These are phyloP conservation scores for Chalciporus piperatus DNA, from an alignment of 768 basidiomycete genomes.

Conservation along the genomic window DNA sequence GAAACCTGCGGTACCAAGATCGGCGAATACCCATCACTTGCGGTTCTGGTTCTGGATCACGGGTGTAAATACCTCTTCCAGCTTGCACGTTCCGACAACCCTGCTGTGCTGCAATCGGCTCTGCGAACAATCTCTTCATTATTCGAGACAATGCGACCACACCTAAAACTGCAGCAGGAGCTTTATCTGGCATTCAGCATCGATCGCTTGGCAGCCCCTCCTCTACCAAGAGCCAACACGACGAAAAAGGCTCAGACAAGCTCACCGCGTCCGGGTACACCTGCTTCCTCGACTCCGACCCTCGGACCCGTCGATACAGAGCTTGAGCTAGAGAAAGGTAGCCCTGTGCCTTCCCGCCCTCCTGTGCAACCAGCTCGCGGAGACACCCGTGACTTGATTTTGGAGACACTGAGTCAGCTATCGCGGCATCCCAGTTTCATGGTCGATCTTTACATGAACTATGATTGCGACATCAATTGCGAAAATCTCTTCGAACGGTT, in stretches of 20 bases:
- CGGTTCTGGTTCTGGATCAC: constrained; percentile 75
- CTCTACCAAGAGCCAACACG: constrained; percentile 25
- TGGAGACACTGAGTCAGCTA: constrained; percentile 83
- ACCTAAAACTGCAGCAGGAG: constrained; percentile 93
- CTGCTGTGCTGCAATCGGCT: constrained; percentile 71
- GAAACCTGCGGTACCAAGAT: constrained; percentile 80
- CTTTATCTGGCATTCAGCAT: constrained; percentile 93
- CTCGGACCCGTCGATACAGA: constrained; percentile 38
- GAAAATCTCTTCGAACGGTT: constrained; percentile 94
- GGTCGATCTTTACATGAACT: constrained; percentile 94
- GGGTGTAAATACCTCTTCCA: constrained; percentile 98
- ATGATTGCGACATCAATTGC: constrained; percentile 95
- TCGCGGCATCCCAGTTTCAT: constrained; percentile 86
- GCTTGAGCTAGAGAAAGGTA: constrained; percentile 46
- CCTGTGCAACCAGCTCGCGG: constrained; percentile 76
- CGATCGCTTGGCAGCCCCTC: constrained; percentile 76
- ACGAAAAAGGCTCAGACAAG: constrained; percentile 35
- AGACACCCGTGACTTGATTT: constrained; percentile 83
- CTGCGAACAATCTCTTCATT: constrained; percentile 86
- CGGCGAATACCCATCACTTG: constrained; percentile 73
- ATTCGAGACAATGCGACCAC: constrained; percentile 79
- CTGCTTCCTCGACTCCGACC: constrained; percentile 42
- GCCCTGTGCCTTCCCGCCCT: constrained; percentile 51
- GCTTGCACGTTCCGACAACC: constrained; percentile 88
- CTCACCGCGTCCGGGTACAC: constrained; percentile 55